Evolutionary conservation across 768 basidiomycete genomes (phyloP).

Genomic region (Boletus speciosus): DNA sequence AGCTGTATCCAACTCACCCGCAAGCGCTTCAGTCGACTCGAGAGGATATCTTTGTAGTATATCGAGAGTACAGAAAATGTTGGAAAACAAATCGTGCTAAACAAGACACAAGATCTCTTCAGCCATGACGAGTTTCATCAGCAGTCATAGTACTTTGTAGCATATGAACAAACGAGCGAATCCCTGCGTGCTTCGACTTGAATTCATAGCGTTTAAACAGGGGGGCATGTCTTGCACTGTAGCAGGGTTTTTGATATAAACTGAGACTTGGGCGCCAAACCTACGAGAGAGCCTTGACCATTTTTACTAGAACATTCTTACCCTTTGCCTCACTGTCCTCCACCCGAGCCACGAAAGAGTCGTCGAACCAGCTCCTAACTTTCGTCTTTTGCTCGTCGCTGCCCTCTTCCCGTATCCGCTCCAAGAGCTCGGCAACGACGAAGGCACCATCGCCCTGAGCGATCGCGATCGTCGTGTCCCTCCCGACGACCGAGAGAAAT

Average conservation of each 20-base stretch:
- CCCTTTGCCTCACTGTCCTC: constrained; percentile 64
- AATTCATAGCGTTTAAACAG: neutral
- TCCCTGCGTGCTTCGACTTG: neutral
- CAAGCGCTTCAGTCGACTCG: constrained; percentile 27
- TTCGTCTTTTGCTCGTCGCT: constrained; percentile 38
- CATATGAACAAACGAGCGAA: neutral
- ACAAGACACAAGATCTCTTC: neutral
- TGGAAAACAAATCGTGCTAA: neutral
- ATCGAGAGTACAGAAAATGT: neutral
- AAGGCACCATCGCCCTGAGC: constrained; percentile 66
- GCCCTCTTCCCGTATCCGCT: constrained; percentile 48
- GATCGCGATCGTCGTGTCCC: constrained; percentile 51
- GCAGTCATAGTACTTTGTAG: too few species aligned
- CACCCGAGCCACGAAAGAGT: constrained; percentile 44
- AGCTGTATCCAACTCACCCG: constrained; percentile 15
- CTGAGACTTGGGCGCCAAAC: neutral
- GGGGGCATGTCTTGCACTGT: neutral
- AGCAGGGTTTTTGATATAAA: constrained; percentile 9
- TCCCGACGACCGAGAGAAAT: constrained; percentile 54
- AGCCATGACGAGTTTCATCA: too few species aligned
- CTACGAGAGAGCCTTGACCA: constrained; percentile 35
- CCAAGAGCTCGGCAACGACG: constrained; percentile 70
- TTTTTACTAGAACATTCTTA: constrained; percentile 64
- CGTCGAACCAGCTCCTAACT: constrained; percentile 58
- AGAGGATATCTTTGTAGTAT: constrained; percentile 2